phyloP scores from a whole-genome alignment of 2,329 filamentous ascomycete genomes.

The Apiospora malaysiana region DNA sequence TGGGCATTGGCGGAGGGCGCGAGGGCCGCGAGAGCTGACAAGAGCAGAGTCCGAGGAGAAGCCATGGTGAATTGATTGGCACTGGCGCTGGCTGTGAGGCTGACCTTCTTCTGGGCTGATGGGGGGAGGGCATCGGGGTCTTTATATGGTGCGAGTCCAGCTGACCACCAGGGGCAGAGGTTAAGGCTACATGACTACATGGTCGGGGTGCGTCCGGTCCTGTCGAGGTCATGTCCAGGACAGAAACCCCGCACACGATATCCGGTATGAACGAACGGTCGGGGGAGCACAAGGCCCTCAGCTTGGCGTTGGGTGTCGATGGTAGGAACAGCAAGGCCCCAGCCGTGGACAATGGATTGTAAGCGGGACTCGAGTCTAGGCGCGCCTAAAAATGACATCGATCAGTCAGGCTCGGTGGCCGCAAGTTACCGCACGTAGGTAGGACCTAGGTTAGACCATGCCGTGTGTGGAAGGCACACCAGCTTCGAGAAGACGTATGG shows the following conservation, averaged over 20 bases:
- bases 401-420: neutral
- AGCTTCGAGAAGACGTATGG: conserved; percentile 5
- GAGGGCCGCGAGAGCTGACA: conserved; percentile 24
- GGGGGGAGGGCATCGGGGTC: neutral
- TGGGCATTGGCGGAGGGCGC: conserved; percentile 24
- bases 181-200: neutral
- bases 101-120: neutral
- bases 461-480: conserved; percentile 1
- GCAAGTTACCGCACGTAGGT: neutral
- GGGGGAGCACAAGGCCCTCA: neutral
- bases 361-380: neutral
- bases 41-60: conserved; percentile 25
- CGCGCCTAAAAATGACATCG: neutral
- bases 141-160: conserved; percentile 11
- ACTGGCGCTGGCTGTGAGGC: conserved; percentile 21
- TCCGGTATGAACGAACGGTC: neutral
- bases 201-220: conserved; percentile 1
- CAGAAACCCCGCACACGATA: neutral
- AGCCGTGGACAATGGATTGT: neutral
- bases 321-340: neutral
- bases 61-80: conserved; percentile 25
- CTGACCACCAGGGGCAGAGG: neutral
- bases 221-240: neutral
- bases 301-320: neutral
- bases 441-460: neutral